Evolutionary conservation across 2,329 filamentous ascomycete genomes (phyloP).

Genomic region (Nannizzia gypsea): DNA sequence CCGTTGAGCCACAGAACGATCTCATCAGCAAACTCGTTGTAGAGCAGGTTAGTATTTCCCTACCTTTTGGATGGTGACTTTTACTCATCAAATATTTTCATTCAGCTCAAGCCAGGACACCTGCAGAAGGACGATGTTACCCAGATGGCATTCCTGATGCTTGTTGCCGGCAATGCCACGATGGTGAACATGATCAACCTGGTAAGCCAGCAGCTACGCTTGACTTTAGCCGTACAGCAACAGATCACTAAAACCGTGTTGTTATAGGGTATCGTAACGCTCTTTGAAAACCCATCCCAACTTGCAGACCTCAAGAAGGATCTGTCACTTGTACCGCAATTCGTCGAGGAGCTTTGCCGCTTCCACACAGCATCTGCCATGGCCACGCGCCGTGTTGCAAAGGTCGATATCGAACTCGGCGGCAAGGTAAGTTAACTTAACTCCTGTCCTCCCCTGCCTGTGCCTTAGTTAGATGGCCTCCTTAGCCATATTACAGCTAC

Average conservation of each 20-base stretch:
- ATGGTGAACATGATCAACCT: conserved; percentile 43
- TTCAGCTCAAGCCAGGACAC: conserved; percentile 21
- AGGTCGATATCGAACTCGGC: conserved; percentile 36
- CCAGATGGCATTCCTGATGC: conserved; percentile 40
- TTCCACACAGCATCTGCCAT: conserved; percentile 40
- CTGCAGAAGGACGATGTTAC: conserved; percentile 24
- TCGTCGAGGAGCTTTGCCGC: conserved; percentile 41
- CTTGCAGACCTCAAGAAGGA: conserved; percentile 32
- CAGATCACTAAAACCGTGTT: conserved; percentile 6
- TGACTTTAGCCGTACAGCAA: neutral
- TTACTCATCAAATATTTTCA: neutral
- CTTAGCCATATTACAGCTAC: too few species aligned
- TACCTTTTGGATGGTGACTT: neutral
- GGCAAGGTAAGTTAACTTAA: conserved; percentile 24
- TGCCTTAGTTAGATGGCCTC: neutral
- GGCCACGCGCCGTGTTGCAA: conserved; percentile 39
- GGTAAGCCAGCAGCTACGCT: conserved; percentile 16
- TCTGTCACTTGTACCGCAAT: conserved; percentile 27
- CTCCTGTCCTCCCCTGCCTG: neutral
- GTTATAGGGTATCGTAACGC: conserved; percentile 33
- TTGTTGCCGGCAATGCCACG: conserved; percentile 43
- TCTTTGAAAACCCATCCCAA: conserved; percentile 35
- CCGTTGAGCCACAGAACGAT: conserved; percentile 33
- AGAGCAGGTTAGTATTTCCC: conserved; percentile 13
- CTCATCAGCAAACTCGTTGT: conserved; percentile 34